A percentile compares a stretch with the other conserved stretches of the same genome.
These are phyloP conservation scores for Epicoccum nigrum DNA, from an alignment of 2,329 filamentous ascomycete species.

Conservation along the genomic window DNA sequence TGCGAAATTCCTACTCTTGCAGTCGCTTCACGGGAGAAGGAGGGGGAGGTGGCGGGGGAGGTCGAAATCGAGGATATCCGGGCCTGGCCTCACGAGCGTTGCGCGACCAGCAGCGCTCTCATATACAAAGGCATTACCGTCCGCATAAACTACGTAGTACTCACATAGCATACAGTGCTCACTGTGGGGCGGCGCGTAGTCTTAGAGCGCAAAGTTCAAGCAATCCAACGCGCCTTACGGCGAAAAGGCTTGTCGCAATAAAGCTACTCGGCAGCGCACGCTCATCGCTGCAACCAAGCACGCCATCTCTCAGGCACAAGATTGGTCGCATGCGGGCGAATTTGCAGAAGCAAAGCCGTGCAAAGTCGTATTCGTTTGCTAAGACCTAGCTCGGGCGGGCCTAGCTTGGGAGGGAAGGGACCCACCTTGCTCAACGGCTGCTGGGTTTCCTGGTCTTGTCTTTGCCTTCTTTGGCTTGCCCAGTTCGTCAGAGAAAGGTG, in stretches of 20 bases:
- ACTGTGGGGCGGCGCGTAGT: neutral
- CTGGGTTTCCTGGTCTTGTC: neutral
- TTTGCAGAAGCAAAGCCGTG: neutral
- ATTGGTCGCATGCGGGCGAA: conserved; percentile 22
- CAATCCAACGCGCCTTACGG: conserved; percentile 24
- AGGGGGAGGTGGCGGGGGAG: no score
- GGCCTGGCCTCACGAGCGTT: neutral
- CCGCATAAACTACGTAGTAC: no score
- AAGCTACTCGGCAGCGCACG: conserved; percentile 5
- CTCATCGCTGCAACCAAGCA: conserved; percentile 25
- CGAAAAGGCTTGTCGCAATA: conserved; percentile 21
- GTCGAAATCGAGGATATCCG: neutral
- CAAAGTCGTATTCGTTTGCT: conserved; percentile 13
- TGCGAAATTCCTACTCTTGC: neutral
- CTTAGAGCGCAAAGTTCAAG: conserved; percentile 22
- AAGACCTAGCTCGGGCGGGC: conserved; percentile 4
- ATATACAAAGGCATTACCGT: no score
- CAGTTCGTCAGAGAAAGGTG: neutral
- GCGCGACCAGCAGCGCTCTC: neutral
- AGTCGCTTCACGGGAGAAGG: neutral
- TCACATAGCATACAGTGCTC: neutral
- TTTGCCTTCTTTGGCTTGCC: neutral
- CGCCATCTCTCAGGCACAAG: conserved; percentile 24
- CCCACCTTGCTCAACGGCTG: conserved; percentile 8
- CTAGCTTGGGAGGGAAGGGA: neutral